Base-by-base conservation (phyloP, 495 filamentous ascomycete species). In the Venustampulla echinocandica region DNA sequence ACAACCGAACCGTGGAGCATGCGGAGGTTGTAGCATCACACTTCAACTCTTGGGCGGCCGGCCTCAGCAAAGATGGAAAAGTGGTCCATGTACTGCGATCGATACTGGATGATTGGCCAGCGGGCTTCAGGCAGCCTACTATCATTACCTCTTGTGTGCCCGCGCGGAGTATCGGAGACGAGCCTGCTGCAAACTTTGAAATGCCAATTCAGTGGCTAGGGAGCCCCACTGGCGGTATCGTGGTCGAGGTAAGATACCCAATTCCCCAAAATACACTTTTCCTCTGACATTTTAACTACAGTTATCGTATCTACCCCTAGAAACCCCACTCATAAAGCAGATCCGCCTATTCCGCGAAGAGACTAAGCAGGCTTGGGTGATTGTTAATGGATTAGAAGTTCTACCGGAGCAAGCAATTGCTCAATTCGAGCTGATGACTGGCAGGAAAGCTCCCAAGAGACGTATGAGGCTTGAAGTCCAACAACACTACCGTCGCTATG, bases 401-500 rank as follows among this genome's bases (percentile, higher is more conserved):
- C 72, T 92, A 0, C 75, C 77, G 1, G 86, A 92, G 59, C 85
- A 87, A 67, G 86, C 82, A 1, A 87, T 85, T 61, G 84, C 86
- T 20, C 84, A 86, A 36, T 90, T 88, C 58, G 85, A 90, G 61
- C 62, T 90, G 36, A 85, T 90, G 69, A 86, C 85, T 3, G 86
- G 85, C n/a, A 70, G 85, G 18, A 78, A 84, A 64, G 86, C 86
- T 13, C 86, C 85, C 2, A 75, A 82, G 30, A 68, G 76, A 38
- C 50, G 85, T 17, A 92, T 92, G 85, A 75, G 81, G 39, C 62
- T 71, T 33, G 81, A 83, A 60, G 80, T 83, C 2, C 63, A 83
- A 33, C 71, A 69, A 33, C 71, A 65, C 17, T 68, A 69, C 46
- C 63, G 63, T 19, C 61, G 63, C 40, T 64, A 69, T 46, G 56